Percentiles rank a stretch among this genome's conserved stretches.
phyloP scores from a whole-genome alignment of 1,284 basidiomycete species.

The Boletus semigastroideus region DNA sequence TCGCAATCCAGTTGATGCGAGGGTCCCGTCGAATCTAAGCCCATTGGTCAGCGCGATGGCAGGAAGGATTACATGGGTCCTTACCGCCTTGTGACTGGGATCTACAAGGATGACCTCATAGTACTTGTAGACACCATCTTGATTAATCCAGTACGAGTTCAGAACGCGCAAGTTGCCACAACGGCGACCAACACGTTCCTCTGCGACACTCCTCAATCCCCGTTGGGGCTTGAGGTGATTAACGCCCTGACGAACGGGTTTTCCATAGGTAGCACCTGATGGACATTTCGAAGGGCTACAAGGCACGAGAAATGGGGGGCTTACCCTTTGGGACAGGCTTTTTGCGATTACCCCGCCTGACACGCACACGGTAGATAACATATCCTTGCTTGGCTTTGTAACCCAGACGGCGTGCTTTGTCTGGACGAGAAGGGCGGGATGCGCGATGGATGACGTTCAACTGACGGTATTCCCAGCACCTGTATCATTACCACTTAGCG shows the following conservation, averaged over 20 bases:
- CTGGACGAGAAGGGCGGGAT: constrained; percentile 95
- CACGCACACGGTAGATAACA: constrained; percentile 96
- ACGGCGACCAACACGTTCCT: constrained; percentile 96
- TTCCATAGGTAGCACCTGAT: constrained; percentile 94
- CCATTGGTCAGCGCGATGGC: constrained; percentile 3
- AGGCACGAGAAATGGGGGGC: constrained; percentile 14
- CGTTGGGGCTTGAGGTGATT: constrained; percentile 99
- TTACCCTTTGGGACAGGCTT: constrained; percentile 96
- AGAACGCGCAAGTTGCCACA: constrained; percentile 96
- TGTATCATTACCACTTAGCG: constrained; percentile 33
- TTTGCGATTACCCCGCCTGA: constrained; percentile 99
- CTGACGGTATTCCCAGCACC: constrained; percentile 99
- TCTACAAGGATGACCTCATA: constrained; percentile 99
- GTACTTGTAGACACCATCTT: constrained; percentile 99
- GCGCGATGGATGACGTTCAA: constrained; percentile 98
- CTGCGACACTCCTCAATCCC: constrained; percentile 89
- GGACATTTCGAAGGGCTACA: constrained; percentile 4
- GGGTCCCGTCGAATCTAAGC: constrained; percentile 87
- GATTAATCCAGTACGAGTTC: constrained; percentile 99
- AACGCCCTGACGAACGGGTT: constrained; percentile 99
- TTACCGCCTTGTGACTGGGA: constrained; percentile 87
- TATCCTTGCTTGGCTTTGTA: constrained; percentile 99
- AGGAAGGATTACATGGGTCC: constrained; percentile 32
- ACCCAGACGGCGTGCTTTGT: constrained; percentile 98
- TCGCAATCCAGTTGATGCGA: constrained; percentile 98